These are phyloP conservation scores for Exserohilum turcica DNA, from an alignment of 2,329 filamentous ascomycete species.

Conservation along the genomic window DNA sequence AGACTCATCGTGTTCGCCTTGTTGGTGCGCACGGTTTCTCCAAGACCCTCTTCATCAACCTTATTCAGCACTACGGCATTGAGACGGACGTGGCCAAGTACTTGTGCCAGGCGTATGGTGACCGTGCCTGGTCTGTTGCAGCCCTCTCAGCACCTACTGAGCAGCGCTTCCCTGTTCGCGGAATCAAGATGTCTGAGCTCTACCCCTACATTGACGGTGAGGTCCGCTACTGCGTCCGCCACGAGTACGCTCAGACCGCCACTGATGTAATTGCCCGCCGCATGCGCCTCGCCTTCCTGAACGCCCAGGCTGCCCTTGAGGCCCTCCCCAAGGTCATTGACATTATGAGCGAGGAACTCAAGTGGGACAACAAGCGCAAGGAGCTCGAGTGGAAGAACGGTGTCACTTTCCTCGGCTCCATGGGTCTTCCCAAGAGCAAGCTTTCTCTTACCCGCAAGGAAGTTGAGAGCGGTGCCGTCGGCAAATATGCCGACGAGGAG, in stretches of 20 bases:
- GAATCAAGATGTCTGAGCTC: constrained; percentile 75
- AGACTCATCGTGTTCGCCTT: constrained; percentile 81
- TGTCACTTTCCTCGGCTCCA: constrained; percentile 62
- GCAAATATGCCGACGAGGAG: constrained; percentile 55
- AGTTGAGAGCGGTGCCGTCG: constrained; percentile 59
- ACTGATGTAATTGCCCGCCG: constrained; percentile 85
- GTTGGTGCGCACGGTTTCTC: constrained; percentile 86
- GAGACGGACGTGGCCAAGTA: constrained; percentile 93
- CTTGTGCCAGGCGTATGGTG: constrained; percentile 84
- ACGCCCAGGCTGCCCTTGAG: constrained; percentile 87
- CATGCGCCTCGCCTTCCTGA: constrained; percentile 85
- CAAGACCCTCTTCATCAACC: constrained; percentile 90
- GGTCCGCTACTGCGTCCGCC: constrained; percentile 81
- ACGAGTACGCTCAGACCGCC: constrained; percentile 91
- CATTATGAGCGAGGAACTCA: constrained; percentile 82
- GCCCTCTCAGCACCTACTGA: constrained; percentile 77
- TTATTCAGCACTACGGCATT: constrained; percentile 90
- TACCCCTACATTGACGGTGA: constrained; percentile 95
- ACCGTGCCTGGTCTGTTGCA: constrained; percentile 89
- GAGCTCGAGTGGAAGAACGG: constrained; percentile 80
- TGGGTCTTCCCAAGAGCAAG: constrained; percentile 65
- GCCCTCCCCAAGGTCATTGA: constrained; percentile 85
- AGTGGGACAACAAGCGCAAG: constrained; percentile 75
- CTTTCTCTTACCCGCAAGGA: constrained; percentile 61
- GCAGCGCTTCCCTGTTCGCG: constrained; percentile 79